Evolutionary conservation across 1,139 yeast species (phyloP).

Genomic region (Geotrichum bryndzae): DNA sequence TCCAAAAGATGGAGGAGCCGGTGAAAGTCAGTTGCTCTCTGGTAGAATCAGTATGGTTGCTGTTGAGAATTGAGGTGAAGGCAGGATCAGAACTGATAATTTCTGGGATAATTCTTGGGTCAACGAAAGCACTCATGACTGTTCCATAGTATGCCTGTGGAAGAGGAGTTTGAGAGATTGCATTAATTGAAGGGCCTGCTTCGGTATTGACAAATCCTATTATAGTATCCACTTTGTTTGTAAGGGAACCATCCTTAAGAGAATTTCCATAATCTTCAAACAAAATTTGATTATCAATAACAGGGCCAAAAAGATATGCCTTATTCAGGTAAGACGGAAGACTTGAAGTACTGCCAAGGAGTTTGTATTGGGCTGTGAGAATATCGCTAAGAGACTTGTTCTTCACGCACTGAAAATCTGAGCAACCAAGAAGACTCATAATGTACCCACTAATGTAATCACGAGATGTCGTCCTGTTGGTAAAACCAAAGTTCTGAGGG

Average conservation of each 20-base stretch:
- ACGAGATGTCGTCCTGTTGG: constrained; percentile 22
- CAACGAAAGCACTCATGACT: constrained; percentile 18
- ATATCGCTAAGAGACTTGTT: constrained; percentile 20
- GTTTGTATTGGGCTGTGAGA: constrained; percentile 21
- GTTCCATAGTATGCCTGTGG: constrained; percentile 8
- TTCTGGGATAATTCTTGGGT: constrained; percentile 8
- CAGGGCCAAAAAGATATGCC: constrained; percentile 30
- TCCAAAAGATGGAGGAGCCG: constrained; percentile 24
- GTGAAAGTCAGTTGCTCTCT: constrained; percentile 20
- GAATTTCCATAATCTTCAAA: constrained; percentile 23
- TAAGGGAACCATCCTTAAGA: constrained; percentile 21
- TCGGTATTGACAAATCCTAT: constrained; percentile 30
- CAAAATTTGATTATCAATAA: constrained; percentile 25
- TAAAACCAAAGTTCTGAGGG: constrained; percentile 29
- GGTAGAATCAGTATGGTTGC: constrained; percentile 13
- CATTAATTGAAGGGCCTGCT: constrained; percentile 24
- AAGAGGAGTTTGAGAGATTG: constrained; percentile 9
- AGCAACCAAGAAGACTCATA: constrained; percentile 21
- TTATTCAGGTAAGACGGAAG: constrained; percentile 20
- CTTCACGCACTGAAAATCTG: constrained; percentile 23
- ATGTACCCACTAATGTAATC: constrained; percentile 20
- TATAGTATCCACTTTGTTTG: constrained; percentile 26
- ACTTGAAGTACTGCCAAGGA: not conserved
- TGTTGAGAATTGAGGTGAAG: constrained; percentile 15
- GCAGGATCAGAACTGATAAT: constrained; percentile 9